A percentile compares a stretch with the other conserved stretches of the same genome.
Conservation (phyloP, 2,329 filamentous ascomycete genomes). For the Cylindrodendrum hubeiense region DNA sequence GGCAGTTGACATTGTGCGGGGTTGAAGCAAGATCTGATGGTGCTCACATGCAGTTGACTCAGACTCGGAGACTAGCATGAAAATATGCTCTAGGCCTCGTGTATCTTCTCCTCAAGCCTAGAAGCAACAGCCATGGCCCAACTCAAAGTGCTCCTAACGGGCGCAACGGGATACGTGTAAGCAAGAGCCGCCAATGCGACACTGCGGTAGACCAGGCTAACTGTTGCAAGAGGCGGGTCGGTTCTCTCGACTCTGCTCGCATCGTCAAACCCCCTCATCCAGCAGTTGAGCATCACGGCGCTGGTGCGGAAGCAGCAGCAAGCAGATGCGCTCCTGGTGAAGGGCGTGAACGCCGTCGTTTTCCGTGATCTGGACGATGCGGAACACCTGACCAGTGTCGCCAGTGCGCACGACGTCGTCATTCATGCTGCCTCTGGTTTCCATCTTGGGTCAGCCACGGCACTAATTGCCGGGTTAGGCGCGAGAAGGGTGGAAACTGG, state of each 20-base stretch:
- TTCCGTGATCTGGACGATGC: constrained; percentile 19
- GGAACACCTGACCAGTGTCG: neutral
- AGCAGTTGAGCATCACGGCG: constrained; percentile 8
- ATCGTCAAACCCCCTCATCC: neutral
- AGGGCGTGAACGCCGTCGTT: constrained; percentile 5
- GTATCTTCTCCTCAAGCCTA: neutral
- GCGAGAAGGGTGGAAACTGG: neutral
- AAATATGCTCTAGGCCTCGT: no score
- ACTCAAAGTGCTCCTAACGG: constrained; percentile 13
- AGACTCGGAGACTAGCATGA: neutral
- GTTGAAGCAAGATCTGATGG: neutral
- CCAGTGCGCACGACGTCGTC: constrained; percentile 18
- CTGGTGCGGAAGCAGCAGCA: constrained; percentile 23
- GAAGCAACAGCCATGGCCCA: neutral
- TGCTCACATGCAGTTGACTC: neutral
- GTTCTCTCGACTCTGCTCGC: constrained; percentile 22
- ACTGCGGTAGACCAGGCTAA: neutral
- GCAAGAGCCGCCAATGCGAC: neutral
- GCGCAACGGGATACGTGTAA: constrained; percentile 28
- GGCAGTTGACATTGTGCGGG: neutral
- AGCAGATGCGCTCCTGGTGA: neutral
- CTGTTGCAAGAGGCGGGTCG: constrained; percentile 16
- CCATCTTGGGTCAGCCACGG: constrained; percentile 11
- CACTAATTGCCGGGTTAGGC: constrained; percentile 7
- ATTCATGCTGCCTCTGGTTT: constrained; percentile 23